Conservation (phyloP, 192 early-diverging fungal species). For the Umbelopsis isabellina region DNA sequence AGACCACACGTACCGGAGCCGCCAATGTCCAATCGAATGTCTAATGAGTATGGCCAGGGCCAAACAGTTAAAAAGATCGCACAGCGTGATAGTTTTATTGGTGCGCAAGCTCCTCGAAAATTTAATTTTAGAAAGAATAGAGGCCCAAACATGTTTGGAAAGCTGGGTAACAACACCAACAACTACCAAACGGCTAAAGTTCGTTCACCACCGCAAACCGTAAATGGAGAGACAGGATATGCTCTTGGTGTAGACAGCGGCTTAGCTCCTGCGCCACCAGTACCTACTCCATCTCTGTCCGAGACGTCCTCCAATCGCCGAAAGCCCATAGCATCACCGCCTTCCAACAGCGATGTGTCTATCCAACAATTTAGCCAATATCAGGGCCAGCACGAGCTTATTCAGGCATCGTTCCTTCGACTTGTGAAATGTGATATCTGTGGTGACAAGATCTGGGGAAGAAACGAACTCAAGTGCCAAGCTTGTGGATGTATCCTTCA, state of each 20-base stretch:
- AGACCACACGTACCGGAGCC: neutral
- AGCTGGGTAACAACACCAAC: slow-evolving; percentile 13
- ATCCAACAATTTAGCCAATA: neutral
- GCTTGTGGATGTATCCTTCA: slow-evolving; percentile 50
- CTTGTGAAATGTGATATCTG: slow-evolving; percentile 53
- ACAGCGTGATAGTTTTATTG: slow-evolving; percentile 43
- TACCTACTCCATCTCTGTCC: neutral
- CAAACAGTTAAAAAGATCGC: slow-evolving; percentile 24
- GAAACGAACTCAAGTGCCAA: slow-evolving; percentile 48
- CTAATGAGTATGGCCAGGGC: neutral
- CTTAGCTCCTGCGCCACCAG: neutral
- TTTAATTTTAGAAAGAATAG: slow-evolving; percentile 64
- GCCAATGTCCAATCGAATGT: neutral
- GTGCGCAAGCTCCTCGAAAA: slow-evolving; percentile 45
- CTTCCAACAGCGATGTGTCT: neutral
- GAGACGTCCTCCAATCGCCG: slow-evolving; percentile 5
- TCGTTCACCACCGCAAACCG: slow-evolving; percentile 29
- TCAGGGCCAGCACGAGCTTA: slow-evolving; percentile 30
- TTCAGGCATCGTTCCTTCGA: slow-evolving; percentile 38
- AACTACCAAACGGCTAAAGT: slow-evolving; percentile 35
- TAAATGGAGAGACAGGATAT: slow-evolving; percentile 13
- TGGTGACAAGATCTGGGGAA: slow-evolving; percentile 55
- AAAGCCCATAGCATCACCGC: neutral
- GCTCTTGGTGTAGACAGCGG: neutral
- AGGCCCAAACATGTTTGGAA: slow-evolving; percentile 41